These are phyloP conservation scores for Tausonia pullulans DNA, from an alignment of 1,284 basidiomycete genomes.

Conservation along the genomic window DNA sequence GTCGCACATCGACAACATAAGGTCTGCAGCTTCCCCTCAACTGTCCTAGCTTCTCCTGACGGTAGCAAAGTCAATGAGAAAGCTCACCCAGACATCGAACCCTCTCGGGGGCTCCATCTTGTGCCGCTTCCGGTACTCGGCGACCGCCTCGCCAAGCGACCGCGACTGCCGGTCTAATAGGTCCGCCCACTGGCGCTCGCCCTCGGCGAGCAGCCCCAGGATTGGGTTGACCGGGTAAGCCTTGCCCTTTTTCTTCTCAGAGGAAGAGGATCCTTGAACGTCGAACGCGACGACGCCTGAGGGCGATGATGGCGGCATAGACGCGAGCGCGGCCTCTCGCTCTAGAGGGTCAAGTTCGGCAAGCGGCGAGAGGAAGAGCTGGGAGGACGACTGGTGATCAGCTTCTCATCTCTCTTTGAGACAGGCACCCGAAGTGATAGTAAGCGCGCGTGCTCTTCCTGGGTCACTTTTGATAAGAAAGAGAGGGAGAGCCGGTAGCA, in stretches of 20 bases:
- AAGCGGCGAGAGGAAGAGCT: constrained; percentile 16
- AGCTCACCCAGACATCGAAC: constrained; percentile 30
- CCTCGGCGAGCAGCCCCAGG: constrained; percentile 35
- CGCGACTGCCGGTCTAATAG: constrained; percentile 36
- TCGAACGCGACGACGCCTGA: constrained; percentile 4
- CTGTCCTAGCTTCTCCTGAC: too few species aligned
- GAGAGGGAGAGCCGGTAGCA: neutral
- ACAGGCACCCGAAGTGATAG: too few species aligned
- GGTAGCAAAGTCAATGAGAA: too few species aligned
- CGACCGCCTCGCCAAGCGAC: constrained; percentile 38
- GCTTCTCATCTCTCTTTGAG: too few species aligned
- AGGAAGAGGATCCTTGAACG: neutral
- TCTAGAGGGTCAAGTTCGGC: constrained; percentile 9
- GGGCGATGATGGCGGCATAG: neutral
- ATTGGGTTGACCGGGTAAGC: constrained; percentile 32
- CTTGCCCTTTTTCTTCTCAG: neutral
- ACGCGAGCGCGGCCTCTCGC: constrained; percentile 4
- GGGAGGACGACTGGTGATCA: neutral
- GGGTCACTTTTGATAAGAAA: neutral
- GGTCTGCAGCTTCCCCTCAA: too few species aligned
- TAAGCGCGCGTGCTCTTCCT: too few species aligned
- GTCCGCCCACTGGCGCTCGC: constrained; percentile 37
- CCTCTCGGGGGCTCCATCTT: constrained; percentile 35
- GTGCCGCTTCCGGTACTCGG: constrained; percentile 37
- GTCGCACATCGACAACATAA: too few species aligned